A percentile compares a stretch with the other conserved stretches of the same genome.
phyloP scores from a whole-genome alignment of 306 rosid species.

The Leucaena leucocephala region DNA sequence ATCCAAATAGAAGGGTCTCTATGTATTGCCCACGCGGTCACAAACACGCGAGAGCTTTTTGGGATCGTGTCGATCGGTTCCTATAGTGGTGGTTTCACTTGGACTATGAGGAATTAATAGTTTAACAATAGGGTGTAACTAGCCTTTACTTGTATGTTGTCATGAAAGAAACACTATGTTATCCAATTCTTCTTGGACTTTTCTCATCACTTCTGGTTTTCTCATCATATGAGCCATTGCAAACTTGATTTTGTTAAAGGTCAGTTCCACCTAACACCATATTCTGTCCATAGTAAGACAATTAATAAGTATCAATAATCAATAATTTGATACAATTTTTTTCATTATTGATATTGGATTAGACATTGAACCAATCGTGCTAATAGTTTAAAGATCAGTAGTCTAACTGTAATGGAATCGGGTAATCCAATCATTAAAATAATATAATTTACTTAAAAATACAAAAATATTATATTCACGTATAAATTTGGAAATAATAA shows the following conservation, averaged over 20 bases:
- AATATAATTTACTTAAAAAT: too few species aligned
- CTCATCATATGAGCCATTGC: neutral
- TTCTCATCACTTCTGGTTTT: neutral
- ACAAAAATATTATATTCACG: too few species aligned
- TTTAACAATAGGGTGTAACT: conserved; percentile 59
- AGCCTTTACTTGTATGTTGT: neutral
- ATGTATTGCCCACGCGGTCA: neutral
- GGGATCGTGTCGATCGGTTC: conserved; percentile 49
- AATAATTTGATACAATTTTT: too few species aligned
- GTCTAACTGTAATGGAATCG: too few species aligned
- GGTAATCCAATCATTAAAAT: too few species aligned
- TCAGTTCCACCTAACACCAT: conserved; percentile 74
- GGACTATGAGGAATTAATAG: conserved; percentile 69
- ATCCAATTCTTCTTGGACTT: neutral
- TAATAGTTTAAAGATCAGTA: too few species aligned
- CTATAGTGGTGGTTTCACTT: conserved; percentile 47
- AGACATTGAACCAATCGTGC: too few species aligned
- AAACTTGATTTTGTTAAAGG: conserved; percentile 43
- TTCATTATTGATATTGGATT: too few species aligned
- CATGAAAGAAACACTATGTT: too few species aligned
- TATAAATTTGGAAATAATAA: too few species aligned
- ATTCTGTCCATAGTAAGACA: conserved; percentile 36
- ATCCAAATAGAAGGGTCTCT: conserved; percentile 69
- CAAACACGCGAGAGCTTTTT: neutral
- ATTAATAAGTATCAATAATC: too few species aligned